Base-by-base conservation (phyloP, 2,329 filamentous ascomycete species). In the Fusarium sp. region DNA sequence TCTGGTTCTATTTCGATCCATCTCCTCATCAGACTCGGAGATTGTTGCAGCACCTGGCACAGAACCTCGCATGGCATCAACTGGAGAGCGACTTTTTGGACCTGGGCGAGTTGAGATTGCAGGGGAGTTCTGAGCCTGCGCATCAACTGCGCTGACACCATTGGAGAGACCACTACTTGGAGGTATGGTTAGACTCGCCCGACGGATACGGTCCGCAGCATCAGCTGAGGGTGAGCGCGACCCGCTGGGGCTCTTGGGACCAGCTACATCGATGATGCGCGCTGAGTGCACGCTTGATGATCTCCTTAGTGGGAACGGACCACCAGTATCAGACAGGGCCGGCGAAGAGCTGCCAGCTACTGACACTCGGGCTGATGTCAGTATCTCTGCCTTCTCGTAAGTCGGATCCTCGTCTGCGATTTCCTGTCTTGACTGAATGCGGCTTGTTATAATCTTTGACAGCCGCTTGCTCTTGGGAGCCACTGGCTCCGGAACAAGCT, bases 331-430 rank as follows among this genome's bases (percentile, higher is more conserved):
- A 1, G 87, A 87, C 5, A 82, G 80, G 6, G 86, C 81, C 5
- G 87, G 86, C 2, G 87, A 88, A 38, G 84, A 84, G 72, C 85
- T 85, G 39, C 87, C 87, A 36, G 84, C 84, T 33, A 90, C 85
- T 7, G 89, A 90, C 14, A 90, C 83, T 41, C 89, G 84, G 7
- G 88, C 85, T 0, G 88, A 89, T 1, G 87, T 90, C 62, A 90
- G 72, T 36, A 90, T 88, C 74, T 90, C 84, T 6, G 88, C 87
- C 75, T 89, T 85, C 85, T 93, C 88, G 79, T 89, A 83, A 79
- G 84, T 76, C 28, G 73, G 71, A 74, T 89, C 81, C 69, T 87
- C 77, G 73, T 88, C 56, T 45, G n/a, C 73, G 66, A 51, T 63
- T 39, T 35, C 69, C 58, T 72, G 63, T 45, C 70, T 65, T 42